phyloP scores from a whole-genome alignment of 225 moss, liverwort and hornwort species.

The Straminergon stramineum region DNA sequence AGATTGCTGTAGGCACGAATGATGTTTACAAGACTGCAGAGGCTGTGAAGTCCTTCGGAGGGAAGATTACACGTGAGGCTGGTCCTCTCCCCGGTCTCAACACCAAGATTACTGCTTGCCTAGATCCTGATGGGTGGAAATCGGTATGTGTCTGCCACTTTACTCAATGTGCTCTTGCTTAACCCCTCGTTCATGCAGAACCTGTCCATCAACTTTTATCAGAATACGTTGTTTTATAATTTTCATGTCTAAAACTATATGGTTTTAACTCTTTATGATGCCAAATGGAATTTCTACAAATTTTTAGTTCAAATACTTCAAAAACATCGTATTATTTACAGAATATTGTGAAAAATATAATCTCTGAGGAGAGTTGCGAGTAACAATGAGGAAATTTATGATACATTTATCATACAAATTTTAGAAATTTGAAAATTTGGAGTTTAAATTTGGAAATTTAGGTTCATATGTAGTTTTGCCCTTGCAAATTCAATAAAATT shows the following conservation, averaged over 20 bases:
- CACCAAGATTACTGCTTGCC: conserved; percentile 74
- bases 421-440: too few species aligned
- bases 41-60: conserved; percentile 60
- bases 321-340: too few species aligned
- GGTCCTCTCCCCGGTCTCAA: conserved; percentile 86
- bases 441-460: background rate
- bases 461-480: background rate
- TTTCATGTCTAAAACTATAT: background rate
- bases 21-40: conserved; percentile 97
- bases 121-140: conserved; percentile 97
- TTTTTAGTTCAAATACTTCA: background rate
- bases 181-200: background rate
- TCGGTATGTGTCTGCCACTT: conserved; percentile 39
- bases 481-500: background rate
- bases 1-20: conserved; percentile 90
- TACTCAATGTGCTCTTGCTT: background rate
- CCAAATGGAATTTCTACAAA: background rate
- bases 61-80: conserved; percentile 70
- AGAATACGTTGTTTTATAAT: background rate
- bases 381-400: background rate
- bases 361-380: background rate
- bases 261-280: background rate
- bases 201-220: background rate
- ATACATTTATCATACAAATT: too few species aligned
- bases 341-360: background rate